phyloP scores from a whole-genome alignment of 768 basidiomycete species.

The Serendipita sp. region DNA sequence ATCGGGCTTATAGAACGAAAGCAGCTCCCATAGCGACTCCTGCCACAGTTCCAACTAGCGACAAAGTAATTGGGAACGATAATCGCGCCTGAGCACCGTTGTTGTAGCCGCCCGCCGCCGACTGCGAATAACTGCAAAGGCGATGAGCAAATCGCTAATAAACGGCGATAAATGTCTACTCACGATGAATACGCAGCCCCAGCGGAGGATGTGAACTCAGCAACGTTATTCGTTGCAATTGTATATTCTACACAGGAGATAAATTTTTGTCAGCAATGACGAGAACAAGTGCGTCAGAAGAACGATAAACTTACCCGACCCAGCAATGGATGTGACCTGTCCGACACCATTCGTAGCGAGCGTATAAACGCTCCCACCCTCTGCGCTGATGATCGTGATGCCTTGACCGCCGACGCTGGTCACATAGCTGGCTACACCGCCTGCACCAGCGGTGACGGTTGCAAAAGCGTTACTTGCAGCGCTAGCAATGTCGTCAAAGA shows the following conservation, averaged over 20 bases:
- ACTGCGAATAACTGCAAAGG: not conserved
- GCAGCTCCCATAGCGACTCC: not conserved
- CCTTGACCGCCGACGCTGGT: not conserved
- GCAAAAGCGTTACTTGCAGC: not conserved
- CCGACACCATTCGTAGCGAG: not conserved
- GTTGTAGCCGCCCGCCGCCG: not conserved
- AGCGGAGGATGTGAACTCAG: not conserved
- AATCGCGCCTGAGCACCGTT: not conserved
- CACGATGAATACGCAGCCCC: not conserved
- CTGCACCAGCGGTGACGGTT: not conserved
- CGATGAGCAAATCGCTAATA: not conserved
- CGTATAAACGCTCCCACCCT: not conserved
- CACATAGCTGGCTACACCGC: not conserved
- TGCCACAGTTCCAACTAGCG: not conserved
- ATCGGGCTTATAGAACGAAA: not conserved
- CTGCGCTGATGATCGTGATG: not conserved
- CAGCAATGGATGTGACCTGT: not conserved
- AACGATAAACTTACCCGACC: not conserved
- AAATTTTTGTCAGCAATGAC: not conserved
- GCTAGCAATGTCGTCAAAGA: not conserved
- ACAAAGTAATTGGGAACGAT: not conserved
- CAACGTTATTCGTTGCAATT: not conserved
- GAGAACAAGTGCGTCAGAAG: not conserved
- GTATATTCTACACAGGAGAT: not conserved
- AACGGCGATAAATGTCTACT: not conserved